These are phyloP conservation scores for Volutella citrinella DNA, from an alignment of 2,329 filamentous ascomycete species.

Conservation along the genomic window DNA sequence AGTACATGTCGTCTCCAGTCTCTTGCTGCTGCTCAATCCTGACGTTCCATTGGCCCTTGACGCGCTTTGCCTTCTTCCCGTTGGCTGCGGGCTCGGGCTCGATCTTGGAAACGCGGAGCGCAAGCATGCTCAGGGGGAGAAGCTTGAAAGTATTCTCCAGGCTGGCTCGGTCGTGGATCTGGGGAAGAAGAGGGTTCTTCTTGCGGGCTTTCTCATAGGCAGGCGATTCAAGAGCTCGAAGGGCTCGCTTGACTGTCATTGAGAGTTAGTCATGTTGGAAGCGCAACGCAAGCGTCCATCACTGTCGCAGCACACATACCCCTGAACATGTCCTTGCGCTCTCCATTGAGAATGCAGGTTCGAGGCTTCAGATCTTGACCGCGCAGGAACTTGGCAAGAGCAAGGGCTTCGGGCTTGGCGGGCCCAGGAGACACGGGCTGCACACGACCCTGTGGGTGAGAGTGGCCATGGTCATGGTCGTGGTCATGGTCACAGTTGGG, in stretches of 20 bases:
- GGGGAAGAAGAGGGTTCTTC: slow-evolving; percentile 86
- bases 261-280: slow-evolving; percentile 6
- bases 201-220: slow-evolving; percentile 86
- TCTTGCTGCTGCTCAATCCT: slow-evolving; percentile 96
- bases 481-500: slow-evolving; percentile 25
- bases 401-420: slow-evolving; percentile 83
- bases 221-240: slow-evolving; percentile 83
- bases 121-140: slow-evolving; percentile 89
- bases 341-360: slow-evolving; percentile 90
- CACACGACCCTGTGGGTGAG: slow-evolving; percentile 46
- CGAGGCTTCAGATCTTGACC: slow-evolving; percentile 82
- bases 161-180: slow-evolving; percentile 81
- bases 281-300: slow-evolving; percentile 7
- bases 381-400: slow-evolving; percentile 84
- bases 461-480: slow-evolving; percentile 24
- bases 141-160: slow-evolving; percentile 95
- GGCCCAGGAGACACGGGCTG: slow-evolving; percentile 74
- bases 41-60: slow-evolving; percentile 96
- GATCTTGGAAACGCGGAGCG: slow-evolving; percentile 81
- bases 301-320: no score
- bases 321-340: slow-evolving; percentile 97
- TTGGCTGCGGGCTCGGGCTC: slow-evolving; percentile 60
- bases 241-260: slow-evolving; percentile 81
- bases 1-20: slow-evolving; percentile 81
- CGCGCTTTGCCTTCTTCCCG: slow-evolving; percentile 75